A percentile compares a stretch with the other conserved stretches of the same genome.
phyloP scores from a whole-genome alignment of 2,329 filamentous ascomycete species.

The Zarea fungicola region DNA sequence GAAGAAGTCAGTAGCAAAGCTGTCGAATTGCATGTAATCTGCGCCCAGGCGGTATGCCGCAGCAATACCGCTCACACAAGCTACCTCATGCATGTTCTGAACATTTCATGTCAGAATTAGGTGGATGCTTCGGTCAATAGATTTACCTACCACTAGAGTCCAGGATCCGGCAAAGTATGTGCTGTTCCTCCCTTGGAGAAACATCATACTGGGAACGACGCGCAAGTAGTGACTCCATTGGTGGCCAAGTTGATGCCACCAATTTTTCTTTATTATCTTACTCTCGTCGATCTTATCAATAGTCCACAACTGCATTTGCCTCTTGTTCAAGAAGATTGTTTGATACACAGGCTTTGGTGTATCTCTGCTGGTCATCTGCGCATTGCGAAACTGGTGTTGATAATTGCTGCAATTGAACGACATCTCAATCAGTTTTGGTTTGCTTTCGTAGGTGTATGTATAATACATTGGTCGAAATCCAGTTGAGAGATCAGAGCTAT shows the following conservation, averaged over 20 bases:
- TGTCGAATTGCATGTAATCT: slow-evolving; percentile 55
- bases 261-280: slow-evolving; percentile 59
- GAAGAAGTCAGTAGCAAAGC: slow-evolving; percentile 44
- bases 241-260: slow-evolving; percentile 65
- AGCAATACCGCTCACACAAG: slow-evolving; percentile 64
- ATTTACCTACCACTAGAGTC: slow-evolving; percentile 55
- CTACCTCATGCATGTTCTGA: slow-evolving; percentile 64
- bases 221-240: slow-evolving; percentile 58
- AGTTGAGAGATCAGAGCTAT: slow-evolving; percentile 42
- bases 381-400: slow-evolving; percentile 61
- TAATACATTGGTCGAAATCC: slow-evolving; percentile 62
- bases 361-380: slow-evolving; percentile 17
- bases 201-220: slow-evolving; percentile 67
- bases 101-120: not conserved
- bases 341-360: slow-evolving; percentile 62
- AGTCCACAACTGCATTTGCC: slow-evolving; percentile 52
- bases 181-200: slow-evolving; percentile 59
- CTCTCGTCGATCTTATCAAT: slow-evolving; percentile 51
- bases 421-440: slow-evolving; percentile 59
- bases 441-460: slow-evolving; percentile 53
- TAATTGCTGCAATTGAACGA: slow-evolving; percentile 73
- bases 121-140: too few relatives aligned
- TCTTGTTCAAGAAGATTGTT: slow-evolving; percentile 60
- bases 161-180: slow-evolving; percentile 62
- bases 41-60: slow-evolving; percentile 66